Base-by-base conservation (phyloP, 176 grass and related monocot genomes). In the Leersia perrieri region DNA sequence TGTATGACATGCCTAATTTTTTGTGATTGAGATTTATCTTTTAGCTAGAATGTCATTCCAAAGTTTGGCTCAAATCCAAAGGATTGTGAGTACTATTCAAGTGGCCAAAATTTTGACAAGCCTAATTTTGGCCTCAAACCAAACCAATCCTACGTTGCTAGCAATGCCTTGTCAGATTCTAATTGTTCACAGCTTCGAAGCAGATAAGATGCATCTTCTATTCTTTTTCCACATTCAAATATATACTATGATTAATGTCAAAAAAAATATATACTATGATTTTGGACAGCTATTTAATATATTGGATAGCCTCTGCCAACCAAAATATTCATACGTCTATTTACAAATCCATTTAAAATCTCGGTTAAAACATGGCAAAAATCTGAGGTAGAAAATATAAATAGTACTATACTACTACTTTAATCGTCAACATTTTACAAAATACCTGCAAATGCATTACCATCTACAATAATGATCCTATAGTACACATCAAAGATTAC, bases 401-500 rank as follows among this genome's bases (percentile, higher is more conserved):
- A 23, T 22, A 22, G 51, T n/a, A n/a, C n/a, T n/a, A n/a, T n/a
- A n/a, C n/a, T n/a, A 3, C 51, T 57, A 57, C 16, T 22, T n/a
- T 57, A 57, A 57, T 23, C 10, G 51, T 57, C 51, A 67, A 30
- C 11, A 66, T 49, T 55, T 57, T 61, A 87, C 72, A 82, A 33
- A 64, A 76, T 76, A 87, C 38, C 79, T 51, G 64, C 72, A 71
- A 15, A 51, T 80, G n/a, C 33, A 66, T 12, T 18, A 51, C 30
- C 60, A 23, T 58, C 5, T 86, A 68, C 45, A 20, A 16, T 51
- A 51, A 51, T 66, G 47, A 36, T 55, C 35, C 63, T 16, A n/a
- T 33, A 67, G 3, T 60, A 85, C 64, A 77, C 15, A 45, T 4
- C 68, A 73, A 25, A 75, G 20, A 57, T 75, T 3, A 62, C 33